Percentiles rank a stretch among this genome's conserved stretches.
phyloP scores from a whole-genome alignment of 148 eudicot genomes.

The Nepenthes mirabilis region DNA sequence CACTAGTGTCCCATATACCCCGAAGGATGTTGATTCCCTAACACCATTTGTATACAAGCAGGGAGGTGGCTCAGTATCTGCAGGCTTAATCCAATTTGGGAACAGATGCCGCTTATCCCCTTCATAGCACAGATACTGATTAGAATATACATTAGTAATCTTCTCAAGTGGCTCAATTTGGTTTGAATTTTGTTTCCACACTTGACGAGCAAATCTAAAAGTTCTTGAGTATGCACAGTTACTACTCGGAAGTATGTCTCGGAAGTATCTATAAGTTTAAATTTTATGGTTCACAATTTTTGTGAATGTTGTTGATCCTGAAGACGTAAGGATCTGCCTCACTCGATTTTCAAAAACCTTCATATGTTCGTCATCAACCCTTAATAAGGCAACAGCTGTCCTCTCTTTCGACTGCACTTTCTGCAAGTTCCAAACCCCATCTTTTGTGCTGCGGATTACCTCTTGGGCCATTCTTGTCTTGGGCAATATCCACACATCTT shows the following conservation, averaged over 20 bases:
- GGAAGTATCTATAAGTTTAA: conserved; percentile 78
- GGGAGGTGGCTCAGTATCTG: conserved; percentile 99
- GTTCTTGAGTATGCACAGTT: conserved; percentile 96
- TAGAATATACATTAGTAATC: conserved; percentile 95
- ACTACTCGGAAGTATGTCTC: conserved; percentile 99
- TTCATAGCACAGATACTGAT: conserved; percentile 98
- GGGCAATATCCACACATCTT: conserved; percentile 96
- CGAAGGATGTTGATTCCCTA: conserved; percentile 96
- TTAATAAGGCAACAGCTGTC: conserved; percentile 91
- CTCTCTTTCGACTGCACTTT: conserved; percentile 98
- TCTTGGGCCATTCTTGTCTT: conserved; percentile 95
- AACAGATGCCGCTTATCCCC: conserved; percentile 97
- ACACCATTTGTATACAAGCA: conserved; percentile 96
- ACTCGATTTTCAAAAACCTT: conserved; percentile 97
- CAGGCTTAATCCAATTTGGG: conserved; percentile 99
- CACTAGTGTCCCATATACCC: conserved; percentile 88
- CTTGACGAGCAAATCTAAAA: conserved; percentile 84
- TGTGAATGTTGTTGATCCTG: conserved; percentile 97
- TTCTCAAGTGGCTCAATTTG: conserved; percentile 99
- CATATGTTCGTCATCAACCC: conserved; percentile 98
- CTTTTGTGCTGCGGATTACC: conserved; percentile 92
- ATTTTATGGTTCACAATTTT: conserved; percentile 96
- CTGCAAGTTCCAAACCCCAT: conserved; percentile 98
- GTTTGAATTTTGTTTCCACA: conserved; percentile 97
- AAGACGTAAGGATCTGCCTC: conserved; percentile 96